A percentile compares a stretch with the other conserved stretches of the same genome.
Evolutionary conservation across 108 stramenopile genomes (phyloP).

Genomic region (Craspedostauros australis): DNA sequence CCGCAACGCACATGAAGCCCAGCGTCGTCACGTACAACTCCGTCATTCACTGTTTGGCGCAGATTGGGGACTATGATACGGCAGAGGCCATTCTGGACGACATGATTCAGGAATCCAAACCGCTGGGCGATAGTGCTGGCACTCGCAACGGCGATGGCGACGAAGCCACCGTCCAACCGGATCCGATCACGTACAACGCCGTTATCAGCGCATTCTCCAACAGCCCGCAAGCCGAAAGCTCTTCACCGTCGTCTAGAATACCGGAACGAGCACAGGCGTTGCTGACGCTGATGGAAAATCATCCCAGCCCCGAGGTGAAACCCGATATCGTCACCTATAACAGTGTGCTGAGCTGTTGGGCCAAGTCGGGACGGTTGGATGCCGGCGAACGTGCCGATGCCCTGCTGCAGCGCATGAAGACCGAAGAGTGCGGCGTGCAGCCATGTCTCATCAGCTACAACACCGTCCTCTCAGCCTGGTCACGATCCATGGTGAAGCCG

Average conservation of each 20-base stretch:
- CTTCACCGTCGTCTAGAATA: too few relatives aligned
- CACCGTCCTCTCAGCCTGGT: conserved; percentile 26
- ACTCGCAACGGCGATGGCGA: too few relatives aligned
- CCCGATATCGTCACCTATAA: conserved; percentile 68
- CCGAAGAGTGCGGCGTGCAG: conserved; percentile 20
- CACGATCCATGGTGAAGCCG: too few relatives aligned
- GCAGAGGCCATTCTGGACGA: conserved; percentile 26
- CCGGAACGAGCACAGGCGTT: conserved; percentile 31
- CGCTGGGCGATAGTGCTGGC: too few relatives aligned
- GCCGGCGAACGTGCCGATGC: conserved; percentile 6
- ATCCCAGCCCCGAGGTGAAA: conserved; percentile 39
- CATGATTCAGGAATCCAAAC: too few relatives aligned
- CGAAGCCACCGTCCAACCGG: conserved; percentile 14
- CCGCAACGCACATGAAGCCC: conserved; percentile 10
- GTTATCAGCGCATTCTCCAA: conserved; percentile 22
- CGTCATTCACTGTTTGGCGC: conserved; percentile 11
- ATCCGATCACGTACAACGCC: conserved; percentile 34
- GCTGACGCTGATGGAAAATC: conserved; percentile 46
- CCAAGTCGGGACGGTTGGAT: conserved; percentile 28
- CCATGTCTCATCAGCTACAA: conserved; percentile 36
- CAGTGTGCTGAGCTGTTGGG: conserved; percentile 55
- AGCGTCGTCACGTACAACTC: conserved; percentile 30
- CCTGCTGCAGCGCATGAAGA: conserved; percentile 18
- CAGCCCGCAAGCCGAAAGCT: too few relatives aligned
- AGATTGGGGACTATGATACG: conserved; percentile 4